Evolutionary conservation across 2,329 filamentous ascomycete species (phyloP).

Genomic region (Fusarium sp.): DNA sequence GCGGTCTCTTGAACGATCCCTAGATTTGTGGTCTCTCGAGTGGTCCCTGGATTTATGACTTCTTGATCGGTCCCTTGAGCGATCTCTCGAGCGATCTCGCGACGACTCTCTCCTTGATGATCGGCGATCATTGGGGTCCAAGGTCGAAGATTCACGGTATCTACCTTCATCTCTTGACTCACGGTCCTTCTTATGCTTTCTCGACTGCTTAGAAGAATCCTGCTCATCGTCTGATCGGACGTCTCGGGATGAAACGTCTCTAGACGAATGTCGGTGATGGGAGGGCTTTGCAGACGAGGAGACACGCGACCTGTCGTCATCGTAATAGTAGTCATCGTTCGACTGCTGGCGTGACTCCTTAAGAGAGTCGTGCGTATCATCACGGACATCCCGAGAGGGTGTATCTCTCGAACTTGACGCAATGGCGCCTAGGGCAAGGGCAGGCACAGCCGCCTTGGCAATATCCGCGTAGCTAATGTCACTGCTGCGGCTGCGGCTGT

Average conservation of each 20-base stretch:
- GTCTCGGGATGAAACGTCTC: constrained; percentile 33
- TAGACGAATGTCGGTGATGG: constrained; percentile 33
- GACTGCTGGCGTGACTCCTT: constrained; percentile 24
- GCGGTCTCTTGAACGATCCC: constrained; percentile 14
- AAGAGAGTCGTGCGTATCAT: constrained; percentile 25
- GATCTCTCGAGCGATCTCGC: constrained; percentile 29
- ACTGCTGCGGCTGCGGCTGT: neutral
- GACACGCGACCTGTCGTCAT: constrained; percentile 30
- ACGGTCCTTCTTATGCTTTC: constrained; percentile 32
- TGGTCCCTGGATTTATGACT: constrained; percentile 11
- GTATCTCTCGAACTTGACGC: constrained; percentile 28
- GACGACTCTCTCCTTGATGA: constrained; percentile 34
- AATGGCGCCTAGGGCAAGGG: constrained; percentile 37
- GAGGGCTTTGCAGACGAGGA: constrained; percentile 32
- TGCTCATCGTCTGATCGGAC: constrained; percentile 37
- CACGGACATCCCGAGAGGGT: constrained; percentile 29
- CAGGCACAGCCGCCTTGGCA: constrained; percentile 33
- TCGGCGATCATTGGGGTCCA: constrained; percentile 26
- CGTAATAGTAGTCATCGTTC: constrained; percentile 35
- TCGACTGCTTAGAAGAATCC: constrained; percentile 28
- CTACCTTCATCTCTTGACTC: constrained; percentile 29
- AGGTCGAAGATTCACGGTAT: constrained; percentile 21
- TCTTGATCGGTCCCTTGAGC: constrained; percentile 15
- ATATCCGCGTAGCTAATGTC: constrained; percentile 27
- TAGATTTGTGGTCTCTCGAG: constrained; percentile 3